Conservation (phyloP, 2,329 filamentous ascomycete genomes). For the Aspergillus sp. region DNA sequence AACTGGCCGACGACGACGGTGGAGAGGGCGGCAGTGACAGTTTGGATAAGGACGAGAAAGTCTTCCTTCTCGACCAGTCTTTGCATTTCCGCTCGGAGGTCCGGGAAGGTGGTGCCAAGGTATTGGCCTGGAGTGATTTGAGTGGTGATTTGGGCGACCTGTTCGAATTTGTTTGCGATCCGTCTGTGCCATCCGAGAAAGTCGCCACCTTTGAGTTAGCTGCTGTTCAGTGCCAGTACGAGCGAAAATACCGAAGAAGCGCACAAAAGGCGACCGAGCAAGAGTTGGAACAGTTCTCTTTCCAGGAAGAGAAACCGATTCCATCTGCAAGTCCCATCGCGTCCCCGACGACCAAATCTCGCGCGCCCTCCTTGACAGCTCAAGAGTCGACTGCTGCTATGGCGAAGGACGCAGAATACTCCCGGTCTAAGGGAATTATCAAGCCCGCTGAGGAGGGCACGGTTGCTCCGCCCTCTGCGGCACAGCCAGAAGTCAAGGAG, state of each 20-base stretch:
- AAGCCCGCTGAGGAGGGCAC: constrained; percentile 44
- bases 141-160: constrained; percentile 90
- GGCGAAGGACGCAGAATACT: constrained; percentile 40
- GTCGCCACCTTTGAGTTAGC: constrained; percentile 74
- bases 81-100: constrained; percentile 81
- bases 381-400: constrained; percentile 38
- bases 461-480: constrained; percentile 53
- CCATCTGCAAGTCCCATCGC: constrained; percentile 53
- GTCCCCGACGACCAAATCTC: constrained; percentile 38
- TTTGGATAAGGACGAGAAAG: constrained; percentile 96
- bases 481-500: constrained; percentile 62
- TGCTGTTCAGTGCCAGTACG: constrained; percentile 92
- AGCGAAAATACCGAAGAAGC: constrained; percentile 81
- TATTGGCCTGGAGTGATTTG: constrained; percentile 90
- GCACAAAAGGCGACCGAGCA: constrained; percentile 72
- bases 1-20: constrained; percentile 82
- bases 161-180: constrained; percentile 96
- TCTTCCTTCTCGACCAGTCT: constrained; percentile 87
- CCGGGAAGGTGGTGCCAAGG: constrained; percentile 70
- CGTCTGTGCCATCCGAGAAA: constrained; percentile 60
- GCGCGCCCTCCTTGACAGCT: constrained; percentile 28
- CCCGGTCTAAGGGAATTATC: constrained; percentile 35
- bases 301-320: constrained; percentile 56
- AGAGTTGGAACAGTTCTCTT: constrained; percentile 77
- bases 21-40: constrained; percentile 71